Percentiles rank a stretch among this genome's conserved stretches.
Conservation (phyloP, 345 rosid species). For the Lepidium sativum region DNA sequence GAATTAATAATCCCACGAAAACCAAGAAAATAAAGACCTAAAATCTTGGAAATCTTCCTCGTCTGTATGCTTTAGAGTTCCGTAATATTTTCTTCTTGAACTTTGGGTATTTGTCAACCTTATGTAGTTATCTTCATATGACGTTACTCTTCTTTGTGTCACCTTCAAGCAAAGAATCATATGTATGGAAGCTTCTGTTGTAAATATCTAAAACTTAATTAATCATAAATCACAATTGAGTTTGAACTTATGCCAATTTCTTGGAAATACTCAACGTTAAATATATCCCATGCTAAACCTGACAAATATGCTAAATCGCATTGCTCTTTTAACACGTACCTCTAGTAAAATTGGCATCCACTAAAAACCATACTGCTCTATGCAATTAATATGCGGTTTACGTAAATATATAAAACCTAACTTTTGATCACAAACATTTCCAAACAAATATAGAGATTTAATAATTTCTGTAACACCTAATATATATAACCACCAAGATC, state of each 20-base stretch:
- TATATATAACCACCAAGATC: background rate
- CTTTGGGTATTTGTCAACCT: slow-evolving; percentile 3
- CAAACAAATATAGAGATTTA: background rate
- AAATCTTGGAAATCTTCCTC: slow-evolving; percentile 2
- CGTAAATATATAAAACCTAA: background rate
- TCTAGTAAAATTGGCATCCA: no score
- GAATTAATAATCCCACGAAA: background rate
- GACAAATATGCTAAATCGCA: background rate
- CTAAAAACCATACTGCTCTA: background rate
- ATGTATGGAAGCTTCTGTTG: background rate
- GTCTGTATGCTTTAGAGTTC: background rate
- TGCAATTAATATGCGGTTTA: background rate
- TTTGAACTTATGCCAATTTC: background rate
- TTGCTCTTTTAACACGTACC: no score
- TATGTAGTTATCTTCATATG: background rate
- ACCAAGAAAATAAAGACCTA: slow-evolving; percentile 2
- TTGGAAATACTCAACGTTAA: background rate
- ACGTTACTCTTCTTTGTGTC: slow-evolving; percentile 5
- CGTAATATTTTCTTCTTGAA: background rate
- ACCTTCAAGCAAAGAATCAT: slow-evolving; percentile 11
- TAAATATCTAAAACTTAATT: background rate
- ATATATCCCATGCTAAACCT: background rate
- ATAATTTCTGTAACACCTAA: slow-evolving; percentile 2
- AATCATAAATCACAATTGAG: background rate
- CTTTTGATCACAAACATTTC: background rate